Conservation (phyloP, 129 eudicot genomes). For the Saussurea involucrata region DNA sequence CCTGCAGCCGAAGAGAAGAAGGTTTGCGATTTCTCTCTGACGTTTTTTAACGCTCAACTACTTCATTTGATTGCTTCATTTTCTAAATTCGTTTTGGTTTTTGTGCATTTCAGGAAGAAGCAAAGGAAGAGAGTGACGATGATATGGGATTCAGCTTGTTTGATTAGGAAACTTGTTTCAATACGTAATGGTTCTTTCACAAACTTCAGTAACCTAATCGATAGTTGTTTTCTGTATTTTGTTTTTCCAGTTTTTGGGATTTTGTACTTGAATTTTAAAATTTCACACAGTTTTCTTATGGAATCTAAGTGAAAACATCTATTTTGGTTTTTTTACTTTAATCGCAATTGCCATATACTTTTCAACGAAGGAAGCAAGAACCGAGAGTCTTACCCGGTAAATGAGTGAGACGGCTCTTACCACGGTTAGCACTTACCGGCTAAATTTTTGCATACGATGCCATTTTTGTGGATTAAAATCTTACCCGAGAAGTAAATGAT, state of each 20-base stretch:
- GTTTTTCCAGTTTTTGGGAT: not conserved
- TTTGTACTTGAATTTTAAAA: constrained; percentile 14
- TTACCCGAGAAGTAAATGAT: too few species aligned
- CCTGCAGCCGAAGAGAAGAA: constrained; percentile 66
- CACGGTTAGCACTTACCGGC: too few species aligned
- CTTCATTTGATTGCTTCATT: not conserved
- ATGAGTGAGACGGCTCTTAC: too few species aligned
- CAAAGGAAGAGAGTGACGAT: constrained; percentile 71
- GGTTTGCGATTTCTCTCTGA: constrained; percentile 20
- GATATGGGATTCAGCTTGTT: constrained; percentile 76
- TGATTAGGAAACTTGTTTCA: constrained; percentile 30
- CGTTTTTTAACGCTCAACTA: not conserved
- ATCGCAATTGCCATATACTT: not conserved
- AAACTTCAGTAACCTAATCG: not conserved
- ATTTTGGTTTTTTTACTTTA: not conserved
- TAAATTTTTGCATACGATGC: too few species aligned
- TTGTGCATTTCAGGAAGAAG: constrained; percentile 44
- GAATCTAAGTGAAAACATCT: constrained; percentile 1
- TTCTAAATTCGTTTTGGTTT: not conserved
- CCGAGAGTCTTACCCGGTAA: too few species aligned
- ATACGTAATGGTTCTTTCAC: constrained; percentile 18
- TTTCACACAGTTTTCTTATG: constrained; percentile 9
- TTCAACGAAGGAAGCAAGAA: too few species aligned
- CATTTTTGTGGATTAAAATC: too few species aligned
- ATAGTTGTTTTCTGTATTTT: constrained; percentile 10